phyloP scores from a whole-genome alignment of 2,329 filamentous ascomycete species.

The Pseudogymnoascus sp. region DNA sequence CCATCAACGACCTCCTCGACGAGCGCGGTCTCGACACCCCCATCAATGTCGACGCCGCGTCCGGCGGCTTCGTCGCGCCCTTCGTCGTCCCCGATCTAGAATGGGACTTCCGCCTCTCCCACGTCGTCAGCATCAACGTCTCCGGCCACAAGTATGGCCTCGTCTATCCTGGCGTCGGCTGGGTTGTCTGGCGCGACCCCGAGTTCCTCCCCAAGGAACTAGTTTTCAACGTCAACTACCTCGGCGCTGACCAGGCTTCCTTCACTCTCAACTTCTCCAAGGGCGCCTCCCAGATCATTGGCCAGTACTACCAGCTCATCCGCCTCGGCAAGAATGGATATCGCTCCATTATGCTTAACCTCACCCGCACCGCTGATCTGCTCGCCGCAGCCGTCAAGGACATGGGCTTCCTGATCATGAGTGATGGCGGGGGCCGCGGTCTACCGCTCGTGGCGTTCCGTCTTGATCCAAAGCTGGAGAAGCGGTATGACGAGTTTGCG shows the following conservation, averaged over 20 bases:
- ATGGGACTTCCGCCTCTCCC: slow-evolving; percentile 88
- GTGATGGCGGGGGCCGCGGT: slow-evolving; percentile 64
- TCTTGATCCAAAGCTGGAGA: slow-evolving; percentile 42
- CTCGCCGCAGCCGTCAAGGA: slow-evolving; percentile 63
- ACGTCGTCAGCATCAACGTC: slow-evolving; percentile 87
- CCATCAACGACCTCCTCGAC: slow-evolving; percentile 77
- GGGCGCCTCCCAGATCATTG: slow-evolving; percentile 87
- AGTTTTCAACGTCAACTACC: slow-evolving; percentile 99
- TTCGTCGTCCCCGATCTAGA: slow-evolving; percentile 76
- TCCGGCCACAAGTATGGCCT: slow-evolving; percentile 82
- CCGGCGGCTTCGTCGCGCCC: slow-evolving; percentile 84
- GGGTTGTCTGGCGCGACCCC: slow-evolving; percentile 80
- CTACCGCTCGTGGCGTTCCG: slow-evolving; percentile 88
- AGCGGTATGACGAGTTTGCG: slow-evolving; percentile 61
- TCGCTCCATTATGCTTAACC: slow-evolving; percentile 85
- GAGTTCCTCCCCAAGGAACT: slow-evolving; percentile 78
- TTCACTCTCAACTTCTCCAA: slow-evolving; percentile 98
- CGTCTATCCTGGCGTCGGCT: slow-evolving; percentile 86
- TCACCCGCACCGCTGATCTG: slow-evolving; percentile 85
- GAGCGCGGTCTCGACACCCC: slow-evolving; percentile 67
- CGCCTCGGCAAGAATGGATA: slow-evolving; percentile 89
- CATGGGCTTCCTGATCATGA: slow-evolving; percentile 83
- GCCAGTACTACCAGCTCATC: slow-evolving; percentile 96
- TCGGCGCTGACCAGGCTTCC: slow-evolving; percentile 87
- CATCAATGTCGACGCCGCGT: slow-evolving; percentile 90